Evolutionary conservation across 2,329 filamentous ascomycete species (phyloP), one percentile per base, ranked within the genome.

Genomic region (Pleurostoma richardsiae): DNA sequence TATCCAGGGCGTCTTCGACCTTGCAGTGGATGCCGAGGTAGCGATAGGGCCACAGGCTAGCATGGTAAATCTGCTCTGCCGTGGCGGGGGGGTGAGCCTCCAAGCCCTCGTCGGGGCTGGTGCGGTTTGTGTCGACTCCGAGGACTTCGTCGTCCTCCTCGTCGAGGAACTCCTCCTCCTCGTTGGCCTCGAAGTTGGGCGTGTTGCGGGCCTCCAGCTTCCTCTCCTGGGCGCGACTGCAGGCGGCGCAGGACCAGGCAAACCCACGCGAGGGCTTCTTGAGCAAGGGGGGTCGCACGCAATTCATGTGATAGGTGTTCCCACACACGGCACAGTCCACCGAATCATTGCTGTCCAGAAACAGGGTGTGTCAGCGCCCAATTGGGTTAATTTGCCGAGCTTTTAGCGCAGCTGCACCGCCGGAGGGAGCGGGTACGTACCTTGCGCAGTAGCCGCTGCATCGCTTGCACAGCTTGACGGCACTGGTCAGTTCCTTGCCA

Each of bases 251-350:
- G 30, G 94, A 92, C 94, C 94, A 99, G 4, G 90, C 94, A 69
- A 99, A 99, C 38, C 94, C 94, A 66, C 94, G 86, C 41, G 92
- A 96, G 26, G 94, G 94, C 68, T 99, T 99, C 68, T 96, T 99
- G 45, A 90, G 78, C 52, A 99, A 69, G 36, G 91, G 90, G 39
- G 94, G 94, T 51, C 87, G 86, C 47, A 99, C 94, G 66, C 94
- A 99, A 60, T 91, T 89, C 92, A 99, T 97, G 72, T 99, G 94
- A 69, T 96, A 99, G 10, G 92, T 97, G 65, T 90, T 85, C 62
- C 85, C 82, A 67, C 94, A 99, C 46, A 96, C 90, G 40, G 92
- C 94, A 66, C 94, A 99, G 65, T 97, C 92, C 28, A 97, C 94
- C 38, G 94, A 97, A 70, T 97, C 90, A 64, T 88, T 86, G 60